These are phyloP conservation scores for Aschersonia sp. DNA, from an alignment of 2,329 filamentous ascomycete species.

Conservation along the genomic window DNA sequence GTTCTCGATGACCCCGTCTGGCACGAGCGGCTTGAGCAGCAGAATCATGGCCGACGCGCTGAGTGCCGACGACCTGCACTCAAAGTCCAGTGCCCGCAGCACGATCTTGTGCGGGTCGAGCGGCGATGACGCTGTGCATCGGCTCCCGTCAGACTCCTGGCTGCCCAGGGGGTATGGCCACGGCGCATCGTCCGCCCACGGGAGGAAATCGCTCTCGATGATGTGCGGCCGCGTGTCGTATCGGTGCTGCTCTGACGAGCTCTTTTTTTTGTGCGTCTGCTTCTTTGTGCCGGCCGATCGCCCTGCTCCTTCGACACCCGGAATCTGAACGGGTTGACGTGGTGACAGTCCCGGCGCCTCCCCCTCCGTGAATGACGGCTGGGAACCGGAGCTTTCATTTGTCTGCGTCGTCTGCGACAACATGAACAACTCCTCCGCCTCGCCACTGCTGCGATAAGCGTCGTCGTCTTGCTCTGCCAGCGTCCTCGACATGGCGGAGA, in stretches of 20 bases:
- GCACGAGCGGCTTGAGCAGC: conserved; percentile 41
- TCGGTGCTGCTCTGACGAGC: conserved; percentile 4
- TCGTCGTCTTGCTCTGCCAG: conserved; percentile 3
- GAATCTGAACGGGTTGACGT: background rate
- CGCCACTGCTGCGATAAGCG: conserved; percentile 10
- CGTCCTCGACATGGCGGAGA: conserved; percentile 10
- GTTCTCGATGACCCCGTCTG: conserved; percentile 36
- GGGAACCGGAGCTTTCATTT: conserved; percentile 18
- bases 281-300: conserved; percentile 13
- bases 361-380: conserved; percentile 12
- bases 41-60: conserved; percentile 47
- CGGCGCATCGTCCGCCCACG: conserved; percentile 40
- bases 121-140: conserved; percentile 15
- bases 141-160: conserved; percentile 2
- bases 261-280: conserved; percentile 9
- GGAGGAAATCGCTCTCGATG: conserved; percentile 43
- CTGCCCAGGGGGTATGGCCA: conserved; percentile 32
- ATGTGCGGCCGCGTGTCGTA: conserved; percentile 24
- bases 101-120: conserved; percentile 42
- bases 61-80: conserved; percentile 38
- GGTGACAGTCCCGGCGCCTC: background rate
- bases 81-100: conserved; percentile 38
- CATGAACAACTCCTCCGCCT: conserved; percentile 24
- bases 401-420: conserved; percentile 31
- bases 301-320: conserved; percentile 3